Percentiles rank a stretch among this genome's conserved stretches.
These are phyloP conservation scores for Seiridium unicorne DNA, from an alignment of 2,329 filamentous ascomycete genomes.

Conservation along the genomic window DNA sequence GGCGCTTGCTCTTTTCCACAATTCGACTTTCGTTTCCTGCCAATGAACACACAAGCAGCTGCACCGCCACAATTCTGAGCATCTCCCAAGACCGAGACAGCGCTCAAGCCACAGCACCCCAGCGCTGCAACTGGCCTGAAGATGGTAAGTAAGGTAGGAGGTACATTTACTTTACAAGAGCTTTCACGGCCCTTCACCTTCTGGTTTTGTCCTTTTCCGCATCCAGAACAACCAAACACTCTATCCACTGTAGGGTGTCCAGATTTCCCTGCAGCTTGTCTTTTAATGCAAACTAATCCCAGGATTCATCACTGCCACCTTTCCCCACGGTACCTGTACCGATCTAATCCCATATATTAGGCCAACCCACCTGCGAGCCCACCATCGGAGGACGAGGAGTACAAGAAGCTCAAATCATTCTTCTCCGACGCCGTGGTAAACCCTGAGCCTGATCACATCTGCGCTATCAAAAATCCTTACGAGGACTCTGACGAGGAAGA, in stretches of 20 bases:
- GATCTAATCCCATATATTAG: not conserved
- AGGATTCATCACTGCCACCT: too few species aligned
- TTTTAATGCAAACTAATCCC: too few species aligned
- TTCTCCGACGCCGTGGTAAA: constrained; percentile 4
- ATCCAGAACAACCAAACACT: not conserved
- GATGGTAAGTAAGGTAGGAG: not conserved
- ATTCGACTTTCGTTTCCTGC: too few species aligned
- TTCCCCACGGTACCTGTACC: too few species aligned
- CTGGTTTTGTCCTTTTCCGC: too few species aligned
- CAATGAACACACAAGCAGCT: not conserved
- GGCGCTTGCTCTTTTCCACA: too few species aligned
- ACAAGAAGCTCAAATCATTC: not conserved
- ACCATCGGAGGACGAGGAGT: not conserved
- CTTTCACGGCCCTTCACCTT: not conserved
- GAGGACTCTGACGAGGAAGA: not conserved
- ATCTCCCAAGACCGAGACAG: too few species aligned
- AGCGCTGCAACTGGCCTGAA: not conserved
- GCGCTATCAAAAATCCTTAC: not conserved
- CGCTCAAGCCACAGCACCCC: too few species aligned
- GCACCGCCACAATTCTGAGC: not conserved
- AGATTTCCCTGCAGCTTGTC: too few species aligned
- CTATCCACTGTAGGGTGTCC: not conserved
- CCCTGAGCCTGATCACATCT: not conserved
- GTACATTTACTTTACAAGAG: not conserved
- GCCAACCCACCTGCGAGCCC: not conserved